Evolutionary conservation across 2,329 filamentous ascomycete species (phyloP).

Genomic region (Aspergillus piperis): DNA sequence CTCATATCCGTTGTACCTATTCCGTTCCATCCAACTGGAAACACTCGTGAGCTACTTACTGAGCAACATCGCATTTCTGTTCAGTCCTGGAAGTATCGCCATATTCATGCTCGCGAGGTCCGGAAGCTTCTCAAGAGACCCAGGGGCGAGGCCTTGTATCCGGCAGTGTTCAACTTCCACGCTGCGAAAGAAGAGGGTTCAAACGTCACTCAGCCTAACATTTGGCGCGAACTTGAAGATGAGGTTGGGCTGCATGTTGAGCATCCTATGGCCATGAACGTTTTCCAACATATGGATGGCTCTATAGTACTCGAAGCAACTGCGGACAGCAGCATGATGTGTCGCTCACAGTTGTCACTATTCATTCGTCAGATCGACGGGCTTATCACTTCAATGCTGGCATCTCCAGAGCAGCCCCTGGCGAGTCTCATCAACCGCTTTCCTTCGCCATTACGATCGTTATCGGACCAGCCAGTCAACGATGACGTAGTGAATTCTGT

Average conservation of each 20-base stretch:
- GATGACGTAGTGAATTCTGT: constrained; percentile 22
- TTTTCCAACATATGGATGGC: constrained; percentile 28
- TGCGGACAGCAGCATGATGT: constrained; percentile 29
- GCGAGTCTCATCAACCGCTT: constrained; percentile 26
- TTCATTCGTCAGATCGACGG: constrained; percentile 34
- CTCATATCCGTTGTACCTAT: constrained; percentile 38
- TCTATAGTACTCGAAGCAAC: constrained; percentile 29
- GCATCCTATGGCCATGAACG: constrained; percentile 45
- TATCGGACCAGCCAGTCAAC: constrained; percentile 24
- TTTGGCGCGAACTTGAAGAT: constrained; percentile 35
- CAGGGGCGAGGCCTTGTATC: constrained; percentile 32
- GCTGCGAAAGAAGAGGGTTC: constrained; percentile 12
- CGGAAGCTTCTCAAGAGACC: constrained; percentile 30
- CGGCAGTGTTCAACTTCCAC: constrained; percentile 39
- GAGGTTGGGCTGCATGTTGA: constrained; percentile 42
- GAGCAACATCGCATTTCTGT: constrained; percentile 30
- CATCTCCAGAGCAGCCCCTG: constrained; percentile 28
- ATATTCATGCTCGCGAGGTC: constrained; percentile 33
- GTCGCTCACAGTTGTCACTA: constrained; percentile 28
- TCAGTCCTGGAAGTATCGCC: constrained; percentile 29
- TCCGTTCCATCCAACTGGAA: constrained; percentile 32
- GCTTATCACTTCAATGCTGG: constrained; percentile 31
- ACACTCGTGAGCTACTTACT: constrained; percentile 25
- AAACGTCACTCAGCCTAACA: background rate
- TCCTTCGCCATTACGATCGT: constrained; percentile 24